Base-by-base conservation (phyloP, 768 basidiomycete species). In the Boletus pseudo-olivaceus region DNA sequence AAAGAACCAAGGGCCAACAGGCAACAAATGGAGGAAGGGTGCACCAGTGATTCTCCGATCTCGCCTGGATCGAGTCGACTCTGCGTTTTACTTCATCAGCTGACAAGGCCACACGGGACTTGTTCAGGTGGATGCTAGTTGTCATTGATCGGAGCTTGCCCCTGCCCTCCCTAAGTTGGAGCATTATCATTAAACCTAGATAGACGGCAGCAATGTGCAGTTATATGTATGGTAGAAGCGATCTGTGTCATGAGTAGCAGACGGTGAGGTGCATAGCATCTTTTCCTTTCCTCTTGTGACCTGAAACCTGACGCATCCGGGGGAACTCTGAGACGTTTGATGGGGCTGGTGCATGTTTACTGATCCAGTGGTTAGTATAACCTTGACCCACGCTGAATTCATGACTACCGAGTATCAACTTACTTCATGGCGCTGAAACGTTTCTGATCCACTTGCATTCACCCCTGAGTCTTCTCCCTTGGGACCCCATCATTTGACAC, bases 401-500 rank as follows among this genome's bases (percentile, higher is more conserved):
- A 15, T 51, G 54, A 43, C 49, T 58, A 39, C 46, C n/a, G 26
- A 41, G 45, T 38, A n/a, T 27, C 23, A 23, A 23, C 60, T 57
- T 47, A 44, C 59, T 49, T 51, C 54, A 53, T 54, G 54, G 52
- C 35, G 30, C 41, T 61, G 64, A 66, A 64, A 63, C 49, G 47
- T 60, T 64, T 65, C 54, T 51, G 61, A 67, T 55, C 65, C 60
- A 67, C 66, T 38, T 32, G 40, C 7, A n/a, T 30, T 55, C 62
- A 47, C 47, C 65, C 60, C 63, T 68, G 63, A 57, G 60, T 49
- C 51, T 43, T 43, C 44, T 62, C 54, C 49, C 47, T 63, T 65
- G 54, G 56, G 56, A 55, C 55, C 49, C 47, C 32, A 46, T 54
- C 51, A 39, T 55, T 49, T 55, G 55, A 49, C 51, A 55, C 37